Evolutionary conservation across 116 monocot genomes (phyloP), one percentile per base, ranked within the genome.

Genomic region (Trichopus zeylanicus): DNA sequence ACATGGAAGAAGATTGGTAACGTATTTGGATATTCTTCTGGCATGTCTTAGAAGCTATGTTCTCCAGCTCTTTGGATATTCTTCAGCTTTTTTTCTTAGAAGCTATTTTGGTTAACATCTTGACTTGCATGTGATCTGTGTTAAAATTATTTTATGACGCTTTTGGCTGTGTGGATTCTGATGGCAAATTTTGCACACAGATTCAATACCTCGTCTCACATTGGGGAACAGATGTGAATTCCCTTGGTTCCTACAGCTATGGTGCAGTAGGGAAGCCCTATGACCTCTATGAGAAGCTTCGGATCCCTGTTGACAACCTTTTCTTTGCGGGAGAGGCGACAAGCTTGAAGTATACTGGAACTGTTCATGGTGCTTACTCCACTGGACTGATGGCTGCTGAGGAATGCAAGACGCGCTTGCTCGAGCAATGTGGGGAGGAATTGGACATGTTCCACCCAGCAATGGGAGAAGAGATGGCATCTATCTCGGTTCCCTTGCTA

Each of bases 321-420:
- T 94, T 94, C 80, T 94, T 94, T 55, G 89, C 89, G 0, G 94
- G 94, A 30, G 94, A 94, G 52, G 94, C 94, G 23, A 89, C 94
- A 21, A 86, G 94, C 76, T 32, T 79, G 31, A 65, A 78, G 4
- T 94, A 76, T 61, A 83, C 89, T 4, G 94, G 89, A 16, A 86
- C 84, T 0, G 94, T 94, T 4, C 94, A 94, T 26, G 94, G 86
- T 23, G 94, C 94, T 8, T 94, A 81, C 71, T 67, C 75, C 59
- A 94, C 94, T 6, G 94, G 94, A 26, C 19, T 81, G 27, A 83
- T 69, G 86, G 94, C 94, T 2, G 94, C 94, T 0, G 89, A 94
- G 53, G 94, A 94, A 51, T 94, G 94, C 74, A 62, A 72, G 46
- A 78, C 83, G 78, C 77, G 78, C 25, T 81, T 89, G 26, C 73